Evolutionary conservation across 805 yeast genomes (phyloP).

Genomic region (Ogataea zsoltii): DNA sequence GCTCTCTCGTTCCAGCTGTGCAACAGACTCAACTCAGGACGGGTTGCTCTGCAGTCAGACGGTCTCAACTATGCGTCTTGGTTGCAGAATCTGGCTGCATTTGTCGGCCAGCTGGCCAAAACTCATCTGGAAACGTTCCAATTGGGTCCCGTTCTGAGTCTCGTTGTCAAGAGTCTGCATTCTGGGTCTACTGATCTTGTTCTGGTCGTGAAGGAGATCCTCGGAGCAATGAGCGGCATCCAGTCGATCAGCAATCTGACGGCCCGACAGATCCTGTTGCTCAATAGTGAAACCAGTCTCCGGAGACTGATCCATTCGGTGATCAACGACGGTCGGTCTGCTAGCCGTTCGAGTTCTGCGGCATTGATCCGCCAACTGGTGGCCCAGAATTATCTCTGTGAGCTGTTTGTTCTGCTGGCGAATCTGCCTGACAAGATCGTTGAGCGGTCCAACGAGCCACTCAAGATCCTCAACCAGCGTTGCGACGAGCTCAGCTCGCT

Average conservation of each 20-base stretch:
- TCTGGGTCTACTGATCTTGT: conserved; percentile 58
- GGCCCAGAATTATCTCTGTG: conserved; percentile 50
- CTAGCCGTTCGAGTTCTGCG: conserved; percentile 46
- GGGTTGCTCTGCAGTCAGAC: conserved; percentile 68
- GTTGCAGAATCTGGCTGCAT: conserved; percentile 80
- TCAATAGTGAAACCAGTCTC: conserved; percentile 65
- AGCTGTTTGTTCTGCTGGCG: conserved; percentile 65
- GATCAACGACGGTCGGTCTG: conserved; percentile 59
- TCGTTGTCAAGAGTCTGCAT: conserved; percentile 63
- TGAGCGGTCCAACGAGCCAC: conserved; percentile 40
- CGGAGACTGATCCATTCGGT: conserved; percentile 54
- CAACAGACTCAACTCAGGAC: conserved; percentile 66
- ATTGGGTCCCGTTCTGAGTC: conserved; percentile 59
- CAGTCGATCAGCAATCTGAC: conserved; percentile 69
- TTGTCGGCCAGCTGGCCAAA: conserved; percentile 71
- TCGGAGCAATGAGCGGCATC: conserved; percentile 78
- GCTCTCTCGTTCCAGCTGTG: conserved; percentile 72
- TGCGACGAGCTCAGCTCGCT: conserved; percentile 72
- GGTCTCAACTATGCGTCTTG: conserved; percentile 82
- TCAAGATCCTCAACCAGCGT: conserved; percentile 70
- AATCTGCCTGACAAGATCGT: conserved; percentile 45
- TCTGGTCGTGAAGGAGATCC: conserved; percentile 64
- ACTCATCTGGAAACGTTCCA: conserved; percentile 55
- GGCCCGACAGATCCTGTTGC: conserved; percentile 58
- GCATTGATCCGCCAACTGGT: conserved; percentile 49